These are phyloP conservation scores for Cryptococcus sp. DNA, from an alignment of 1,284 basidiomycete genomes.

Conservation along the genomic window DNA sequence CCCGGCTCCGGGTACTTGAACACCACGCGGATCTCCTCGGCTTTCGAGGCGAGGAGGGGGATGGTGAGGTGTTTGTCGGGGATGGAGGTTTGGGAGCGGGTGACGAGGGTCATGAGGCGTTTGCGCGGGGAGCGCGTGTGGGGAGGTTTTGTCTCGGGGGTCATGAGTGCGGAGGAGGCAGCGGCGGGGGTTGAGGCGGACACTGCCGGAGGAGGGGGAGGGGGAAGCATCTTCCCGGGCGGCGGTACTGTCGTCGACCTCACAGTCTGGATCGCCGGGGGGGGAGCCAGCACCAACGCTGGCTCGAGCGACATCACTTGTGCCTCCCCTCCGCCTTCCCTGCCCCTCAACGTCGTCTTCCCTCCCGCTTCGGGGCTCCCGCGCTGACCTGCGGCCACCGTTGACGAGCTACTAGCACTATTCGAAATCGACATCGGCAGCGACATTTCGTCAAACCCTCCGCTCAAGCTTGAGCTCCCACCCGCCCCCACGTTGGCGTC, in stretches of 20 bases:
- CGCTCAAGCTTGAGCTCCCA: background rate
- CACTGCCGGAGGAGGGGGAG: background rate
- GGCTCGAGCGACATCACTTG: background rate
- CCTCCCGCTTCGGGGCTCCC: constrained; percentile 5
- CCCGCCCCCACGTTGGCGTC: background rate
- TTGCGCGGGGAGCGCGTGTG: constrained; percentile 12
- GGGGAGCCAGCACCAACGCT: background rate
- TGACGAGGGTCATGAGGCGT: constrained; percentile 8
- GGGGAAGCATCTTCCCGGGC: background rate
- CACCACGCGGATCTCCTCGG: constrained; percentile 31
- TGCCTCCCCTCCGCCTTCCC: too few species aligned
- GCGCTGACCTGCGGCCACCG: too few species aligned
- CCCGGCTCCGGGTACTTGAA: constrained; percentile 34
- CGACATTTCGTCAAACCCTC: too few species aligned
- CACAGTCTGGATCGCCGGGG: background rate
- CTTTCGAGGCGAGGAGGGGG: constrained; percentile 26
- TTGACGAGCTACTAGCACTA: too few species aligned
- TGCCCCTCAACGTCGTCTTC: background rate
- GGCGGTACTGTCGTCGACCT: background rate
- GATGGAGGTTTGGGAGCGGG: constrained; percentile 20
- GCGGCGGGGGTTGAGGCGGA: background rate
- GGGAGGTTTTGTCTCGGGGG: background rate
- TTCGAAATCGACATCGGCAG: too few species aligned
- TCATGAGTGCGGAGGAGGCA: background rate
- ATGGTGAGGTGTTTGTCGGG: constrained; percentile 26